A percentile compares a stretch with the other conserved stretches of the same genome.
phyloP scores from a whole-genome alignment of 148 eudicot genomes.

The Nepenthes gracilis region DNA sequence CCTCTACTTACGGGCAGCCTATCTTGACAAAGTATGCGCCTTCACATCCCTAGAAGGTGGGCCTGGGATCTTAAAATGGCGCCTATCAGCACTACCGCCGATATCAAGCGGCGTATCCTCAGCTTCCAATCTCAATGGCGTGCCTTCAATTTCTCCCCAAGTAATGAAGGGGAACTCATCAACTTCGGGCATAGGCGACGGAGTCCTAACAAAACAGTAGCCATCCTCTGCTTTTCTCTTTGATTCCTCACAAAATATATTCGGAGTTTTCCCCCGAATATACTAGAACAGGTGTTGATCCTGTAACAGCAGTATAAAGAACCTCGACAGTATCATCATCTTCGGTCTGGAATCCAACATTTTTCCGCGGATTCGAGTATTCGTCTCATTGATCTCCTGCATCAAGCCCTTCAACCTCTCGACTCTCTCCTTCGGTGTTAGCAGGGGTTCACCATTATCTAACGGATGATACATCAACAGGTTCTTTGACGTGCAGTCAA shows the following conservation, averaged over 20 bases:
- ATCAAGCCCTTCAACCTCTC: conserved; percentile 65
- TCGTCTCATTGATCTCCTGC: conserved; percentile 53
- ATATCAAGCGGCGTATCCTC: conserved; percentile 92
- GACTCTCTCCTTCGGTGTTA: conserved; percentile 58
- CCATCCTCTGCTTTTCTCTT: conserved; percentile 73
- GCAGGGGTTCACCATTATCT: conserved; percentile 57
- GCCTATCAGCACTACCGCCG: conserved; percentile 81
- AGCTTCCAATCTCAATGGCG: conserved; percentile 68
- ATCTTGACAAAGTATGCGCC: conserved; percentile 85
- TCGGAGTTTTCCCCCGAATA: conserved; percentile 61
- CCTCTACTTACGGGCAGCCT: conserved; percentile 72
- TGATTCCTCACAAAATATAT: conserved; percentile 59
- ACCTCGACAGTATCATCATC: conserved; percentile 54
- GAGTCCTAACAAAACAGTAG: conserved; percentile 66
- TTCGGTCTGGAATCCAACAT: conserved; percentile 32
- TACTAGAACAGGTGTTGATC: conserved; percentile 48
- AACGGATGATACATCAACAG: conserved; percentile 87
- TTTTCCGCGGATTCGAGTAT: conserved; percentile 75
- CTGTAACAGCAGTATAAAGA: conserved; percentile 47
- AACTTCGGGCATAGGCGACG: conserved; percentile 87
- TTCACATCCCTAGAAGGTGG: conserved; percentile 75
- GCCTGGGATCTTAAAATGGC: conserved; percentile 75
- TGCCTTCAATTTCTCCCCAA: conserved; percentile 98
- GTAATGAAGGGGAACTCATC: conserved; percentile 84
- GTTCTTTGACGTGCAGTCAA: conserved; percentile 76